phyloP scores from a whole-genome alignment of 805 yeast species.

The Candida chilensis region DNA sequence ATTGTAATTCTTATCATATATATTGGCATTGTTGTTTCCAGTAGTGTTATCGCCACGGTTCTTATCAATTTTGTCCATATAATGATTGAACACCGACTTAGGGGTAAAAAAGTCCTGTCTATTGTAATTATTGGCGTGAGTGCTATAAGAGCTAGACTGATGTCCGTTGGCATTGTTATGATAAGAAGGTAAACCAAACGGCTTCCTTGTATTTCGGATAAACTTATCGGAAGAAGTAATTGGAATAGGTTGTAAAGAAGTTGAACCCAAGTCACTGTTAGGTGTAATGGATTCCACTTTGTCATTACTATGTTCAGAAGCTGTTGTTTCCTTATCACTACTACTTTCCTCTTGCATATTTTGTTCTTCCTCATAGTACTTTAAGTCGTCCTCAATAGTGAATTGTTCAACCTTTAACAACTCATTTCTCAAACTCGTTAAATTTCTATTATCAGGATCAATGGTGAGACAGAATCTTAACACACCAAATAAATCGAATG shows the following conservation, averaged over 20 bases:
- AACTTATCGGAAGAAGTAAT: conserved; percentile 13
- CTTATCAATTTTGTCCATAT: conserved; percentile 55
- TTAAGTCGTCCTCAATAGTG: conserved; percentile 84
- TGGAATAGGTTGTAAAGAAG: conserved; percentile 30
- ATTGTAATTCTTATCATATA: too few species aligned
- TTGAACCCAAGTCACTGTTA: conserved; percentile 2
- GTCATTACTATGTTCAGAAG: conserved; percentile 2
- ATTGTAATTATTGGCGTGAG: conserved; percentile 25
- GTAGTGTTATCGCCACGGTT: conserved; percentile 10
- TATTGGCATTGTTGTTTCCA: conserved; percentile 6
- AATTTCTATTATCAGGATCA: conserved; percentile 79
- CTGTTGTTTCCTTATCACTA: too few species aligned
- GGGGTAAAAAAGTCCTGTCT: conserved; percentile 76
- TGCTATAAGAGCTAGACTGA: conserved; percentile 5
- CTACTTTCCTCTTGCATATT: conserved; percentile 8
- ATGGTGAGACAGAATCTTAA: conserved; percentile 69
- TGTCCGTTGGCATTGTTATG: conserved; percentile 8
- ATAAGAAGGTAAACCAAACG: conserved; percentile 59
- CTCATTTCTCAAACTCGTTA: conserved; percentile 51
- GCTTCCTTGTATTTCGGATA: conserved; percentile 39
- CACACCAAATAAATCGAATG: conserved; percentile 79
- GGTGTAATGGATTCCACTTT: conserved; percentile 6
- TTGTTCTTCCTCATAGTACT: conserved; percentile 36
- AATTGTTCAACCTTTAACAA: conserved; percentile 52
- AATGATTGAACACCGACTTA: conserved; percentile 60